Evolutionary conservation across 2,329 filamentous ascomycete genomes (phyloP), one percentile per base, ranked within the genome.

Genomic region (Monosporascus sp.): DNA sequence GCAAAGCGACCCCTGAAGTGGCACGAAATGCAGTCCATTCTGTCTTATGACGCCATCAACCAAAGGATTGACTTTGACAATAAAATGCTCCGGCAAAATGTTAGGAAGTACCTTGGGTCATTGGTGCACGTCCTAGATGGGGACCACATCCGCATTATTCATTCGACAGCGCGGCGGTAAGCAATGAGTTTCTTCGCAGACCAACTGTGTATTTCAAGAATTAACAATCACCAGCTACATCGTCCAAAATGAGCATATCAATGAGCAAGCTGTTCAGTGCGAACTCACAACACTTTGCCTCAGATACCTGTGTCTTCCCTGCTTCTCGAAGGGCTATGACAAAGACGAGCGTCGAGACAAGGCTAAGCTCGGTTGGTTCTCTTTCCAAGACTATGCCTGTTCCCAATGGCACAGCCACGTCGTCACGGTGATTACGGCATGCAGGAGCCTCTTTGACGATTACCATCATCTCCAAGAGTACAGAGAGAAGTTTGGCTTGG

Each of bases 21-120:
- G 71, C 62, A 68, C 46, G 73, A 75, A 54, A 67, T 75, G n/a
- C 73, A 75, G 64, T 65, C 56, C 7, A 65, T 68, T 31, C 61
- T 68, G 22, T 68, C 72, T 2, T 68, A 73, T 18, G 53, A 72
- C 49, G 11, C 66, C 2, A 60, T 65, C 2, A 43, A 60, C 3
- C 51, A 63, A 51, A 50, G 26, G 1, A 54, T 74, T 2, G 61
- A 71, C 11, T 66, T 61, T 45, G 61, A 69, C 49, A 4, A 59
- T 64, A 11, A 58, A 70, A 15, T 62, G 63, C 17, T 35, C 60
- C 8, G 48, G 51, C 1, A 47, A 47, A 0, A 55, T 48, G 47
- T 58, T 74, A 2, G 55, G 57, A 1, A 45, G 62, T 1, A 58
- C 70, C 40, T 57, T 69, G 72, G 70, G 3, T 70, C 73, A 0